Base-by-base conservation (phyloP, 1,139 yeast genomes). In the Pichia cactophila region DNA sequence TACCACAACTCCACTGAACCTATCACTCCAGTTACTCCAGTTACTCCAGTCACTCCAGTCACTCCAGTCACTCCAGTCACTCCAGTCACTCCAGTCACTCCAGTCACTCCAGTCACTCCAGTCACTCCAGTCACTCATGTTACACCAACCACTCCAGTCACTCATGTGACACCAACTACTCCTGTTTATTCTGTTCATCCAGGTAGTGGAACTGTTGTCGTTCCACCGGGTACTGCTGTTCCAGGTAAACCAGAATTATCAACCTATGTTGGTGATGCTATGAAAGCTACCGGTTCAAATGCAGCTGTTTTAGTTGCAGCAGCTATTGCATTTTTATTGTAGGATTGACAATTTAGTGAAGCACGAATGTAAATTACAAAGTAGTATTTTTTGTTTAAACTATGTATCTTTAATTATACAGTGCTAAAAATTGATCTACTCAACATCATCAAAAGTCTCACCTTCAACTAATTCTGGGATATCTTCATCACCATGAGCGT, bases 391-490 rank as follows among this genome's bases (percentile, higher is more conserved):
- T 16, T 35, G 23, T 16, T 17, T 35, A 35, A 35, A 35, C 38
- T 16, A 35, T 17, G 23, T 35, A 35, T 10, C 38, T 20, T 8
- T 8, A 35, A 16, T 17, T 35, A 16, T 35, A 35, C 35, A 31
- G 35, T 14, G 20, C 10, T 35, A 9, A 35, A 16, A 2, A 23
- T 14, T 37, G 17, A 37, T 41, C 41, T 50, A 50, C 52, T 64
- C 68, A 43, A 62, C 64, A 43, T 63, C 63, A 52, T 90, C 97
- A 66, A 90, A 90, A 73, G 84, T 85, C 80, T 90, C 95, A 65
- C 95, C 96, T 68, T 87, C 96, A 65, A 87, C 94, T 69, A 92
- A 82, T 62, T 88, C 95, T 64, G 98, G 98, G 65, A 92, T 88
- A 66, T 83, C 87, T 61, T 80, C 87, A 58, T 75, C 79, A 35